phyloP scores from a whole-genome alignment of 768 basidiomycete species.

The Kwoniella mangroviensis region DNA sequence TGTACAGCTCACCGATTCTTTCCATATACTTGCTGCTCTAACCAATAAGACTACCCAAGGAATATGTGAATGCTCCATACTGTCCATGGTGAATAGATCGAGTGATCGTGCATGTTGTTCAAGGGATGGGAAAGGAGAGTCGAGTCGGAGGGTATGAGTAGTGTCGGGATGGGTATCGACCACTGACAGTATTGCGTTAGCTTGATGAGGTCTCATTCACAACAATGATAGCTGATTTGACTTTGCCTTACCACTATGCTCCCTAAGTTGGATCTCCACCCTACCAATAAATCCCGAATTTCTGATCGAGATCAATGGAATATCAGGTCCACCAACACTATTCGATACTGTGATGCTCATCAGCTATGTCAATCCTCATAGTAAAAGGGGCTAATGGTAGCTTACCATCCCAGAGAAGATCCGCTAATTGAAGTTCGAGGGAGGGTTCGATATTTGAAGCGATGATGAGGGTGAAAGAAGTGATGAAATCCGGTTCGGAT shows the following conservation, averaged over 20 bases:
- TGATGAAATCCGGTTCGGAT: constrained; percentile 64
- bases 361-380: not conserved
- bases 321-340: constrained; percentile 59
- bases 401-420: constrained; percentile 67
- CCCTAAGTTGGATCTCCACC: constrained; percentile 84
- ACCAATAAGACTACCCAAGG: constrained; percentile 90
- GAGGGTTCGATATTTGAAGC: constrained; percentile 74
- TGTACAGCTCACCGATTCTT: constrained; percentile 64
- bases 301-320: constrained; percentile 75
- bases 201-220: not conserved
- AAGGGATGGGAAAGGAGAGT: constrained; percentile 83
- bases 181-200: constrained; percentile 62
- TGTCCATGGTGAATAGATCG: constrained; percentile 78
- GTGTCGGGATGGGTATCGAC: constrained; percentile 80
- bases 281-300: constrained; percentile 89
- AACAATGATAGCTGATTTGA: constrained; percentile 15
- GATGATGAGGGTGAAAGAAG: constrained; percentile 77
- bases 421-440: constrained; percentile 67
- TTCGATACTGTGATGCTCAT: constrained; percentile 56
- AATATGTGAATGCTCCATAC: constrained; percentile 85
- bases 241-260: constrained; percentile 71
- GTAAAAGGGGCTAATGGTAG: not conserved
- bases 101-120: constrained; percentile 72
- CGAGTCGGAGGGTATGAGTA: constrained; percentile 75
- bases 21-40: constrained; percentile 81